Evolutionary conservation across 2,329 filamentous ascomycete species (phyloP), one percentile per base, ranked within the genome.

Genomic region (Epichloe amarillans): DNA sequence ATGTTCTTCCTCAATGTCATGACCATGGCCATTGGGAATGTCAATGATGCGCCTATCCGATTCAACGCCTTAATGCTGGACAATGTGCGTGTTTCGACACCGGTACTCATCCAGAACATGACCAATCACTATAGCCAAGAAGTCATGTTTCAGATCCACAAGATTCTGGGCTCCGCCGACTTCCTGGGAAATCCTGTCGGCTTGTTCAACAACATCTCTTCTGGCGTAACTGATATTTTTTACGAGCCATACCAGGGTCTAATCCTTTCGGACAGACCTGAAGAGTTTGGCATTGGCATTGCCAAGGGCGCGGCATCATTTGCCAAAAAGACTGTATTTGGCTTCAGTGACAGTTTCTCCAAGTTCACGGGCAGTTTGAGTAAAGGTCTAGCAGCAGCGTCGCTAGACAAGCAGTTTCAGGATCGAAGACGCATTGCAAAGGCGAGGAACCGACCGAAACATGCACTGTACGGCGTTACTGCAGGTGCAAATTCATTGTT

Each of bases 1-100:
- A 97, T 97, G 90, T 98, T 97, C 72, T 90, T 96, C 64, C 83
- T 97, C 66, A 97, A 98, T 62, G 88, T 97, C 58, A 83, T 98
- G 73, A 97, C 94, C 0, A 98, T 98, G 93, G 95, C 93, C 14
- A 93, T 98, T 61, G 93, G 93, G 56, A 98, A 98, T 61, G 88
- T 98, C 72, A 98, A 98, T 61, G 94, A 98, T 67, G 93, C 93
- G 6, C 94, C 93, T 0, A 83, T 98, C 49, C 83, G 88, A 46
- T 82, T 98, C 64, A 98, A 97, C 56, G 88, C 93, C 1, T 73
- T 98, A 23, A 86, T 98, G 72, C 72, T 98, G 23, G 93, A 98
- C 67, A 98, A 98, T 60, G 90, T 93, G 43, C 82, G 93, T 30
- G 86, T 98, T 5, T 95, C 93, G 0, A 83, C 89, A 7, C 82